Base-by-base conservation (phyloP, 1,284 basidiomycete species). In the Crucibulum cyathiforme region DNA sequence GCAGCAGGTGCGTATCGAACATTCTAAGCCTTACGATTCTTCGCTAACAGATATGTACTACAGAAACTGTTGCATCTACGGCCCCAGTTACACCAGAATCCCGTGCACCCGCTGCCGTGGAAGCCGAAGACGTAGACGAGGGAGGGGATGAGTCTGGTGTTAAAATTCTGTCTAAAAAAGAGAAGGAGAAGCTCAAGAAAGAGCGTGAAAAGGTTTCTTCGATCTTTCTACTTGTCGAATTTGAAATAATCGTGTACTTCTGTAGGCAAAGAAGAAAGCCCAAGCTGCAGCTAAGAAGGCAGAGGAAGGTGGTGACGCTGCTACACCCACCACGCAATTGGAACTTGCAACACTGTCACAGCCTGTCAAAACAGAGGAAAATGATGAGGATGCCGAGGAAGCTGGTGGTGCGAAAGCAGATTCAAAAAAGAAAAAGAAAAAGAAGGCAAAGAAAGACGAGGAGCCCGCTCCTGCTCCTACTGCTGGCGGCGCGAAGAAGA, bases 151-250 rank as follows among this genome's bases (percentile, higher is more conserved):
- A 80, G 55, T 76, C 78, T 31, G 82, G 78, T 9, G 81, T 80
- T 12, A 89, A 90, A 74, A 71, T 96, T 41, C 77, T 96, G 34
- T 88, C 89, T 12, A 97, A 96, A 80, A 95, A 96, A 76, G 93
- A 96, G 81, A 97, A 97, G 79, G 94, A 97, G 74, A 91, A 90
- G 71, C 80, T 96, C 61, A 97, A 97, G 86, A 97, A 97, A 77
- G 95, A 97, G 77, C 87, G 88, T 59, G 95, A 97, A 80, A 96
- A 96, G 89, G 94, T 90, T 54, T 38, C 73, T 63, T 37, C 45
- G 48, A 53, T 39, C 54, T 15, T 57, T 57, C 17, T 38, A 38
- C 56, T 8, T 53, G 47, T 37, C 19, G 37, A 9, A 36, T 17
- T 54, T 48, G 59, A 19, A 34, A 17, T 46, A 31, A 53, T 15